Conservation (phyloP, 2,329 filamentous ascomycete species). For the Cladosporium sphaerospermum region DNA sequence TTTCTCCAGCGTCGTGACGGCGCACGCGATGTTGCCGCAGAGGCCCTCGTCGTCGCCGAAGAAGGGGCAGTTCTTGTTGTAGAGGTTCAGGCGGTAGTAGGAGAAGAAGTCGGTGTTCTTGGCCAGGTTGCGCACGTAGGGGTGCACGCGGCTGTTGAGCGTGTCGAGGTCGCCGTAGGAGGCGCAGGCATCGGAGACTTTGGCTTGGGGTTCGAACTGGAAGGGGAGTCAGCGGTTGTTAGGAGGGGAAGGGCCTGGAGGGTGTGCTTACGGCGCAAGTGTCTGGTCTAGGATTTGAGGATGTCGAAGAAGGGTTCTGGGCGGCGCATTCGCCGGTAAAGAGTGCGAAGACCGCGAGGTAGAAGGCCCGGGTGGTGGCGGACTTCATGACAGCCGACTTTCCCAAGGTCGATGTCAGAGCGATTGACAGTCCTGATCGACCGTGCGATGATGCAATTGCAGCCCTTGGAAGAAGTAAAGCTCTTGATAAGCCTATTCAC, state of each 20-base stretch:
- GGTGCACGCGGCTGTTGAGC: conserved; percentile 71
- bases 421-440: no score
- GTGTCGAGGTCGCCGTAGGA: conserved; percentile 86
- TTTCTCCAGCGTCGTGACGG: conserved; percentile 89
- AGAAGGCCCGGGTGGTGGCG: conserved; percentile 38
- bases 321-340: conserved; percentile 42
- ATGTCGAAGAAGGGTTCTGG: conserved; percentile 29
- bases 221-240: conserved; percentile 17
- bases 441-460: no score
- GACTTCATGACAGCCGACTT: conserved; percentile 9
- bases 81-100: conserved; percentile 92
- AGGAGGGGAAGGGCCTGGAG: conserved; percentile 22
- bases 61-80: conserved; percentile 90
- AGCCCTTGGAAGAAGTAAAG: conserved; percentile 5
- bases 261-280: conserved; percentile 49
- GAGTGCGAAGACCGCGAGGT: conserved; percentile 56
- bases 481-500: conserved; percentile 15
- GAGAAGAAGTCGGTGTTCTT: conserved; percentile 94
- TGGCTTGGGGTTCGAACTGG: conserved; percentile 80
- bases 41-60: conserved; percentile 91
- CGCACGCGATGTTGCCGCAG: conserved; percentile 95
- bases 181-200: conserved; percentile 89
- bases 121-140: conserved; percentile 73
- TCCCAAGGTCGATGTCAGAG: not conserved
- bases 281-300: conserved; percentile 31